These are phyloP conservation scores for Nemania sp. DNA, from an alignment of 2,329 filamentous ascomycete genomes.

Conservation along the genomic window DNA sequence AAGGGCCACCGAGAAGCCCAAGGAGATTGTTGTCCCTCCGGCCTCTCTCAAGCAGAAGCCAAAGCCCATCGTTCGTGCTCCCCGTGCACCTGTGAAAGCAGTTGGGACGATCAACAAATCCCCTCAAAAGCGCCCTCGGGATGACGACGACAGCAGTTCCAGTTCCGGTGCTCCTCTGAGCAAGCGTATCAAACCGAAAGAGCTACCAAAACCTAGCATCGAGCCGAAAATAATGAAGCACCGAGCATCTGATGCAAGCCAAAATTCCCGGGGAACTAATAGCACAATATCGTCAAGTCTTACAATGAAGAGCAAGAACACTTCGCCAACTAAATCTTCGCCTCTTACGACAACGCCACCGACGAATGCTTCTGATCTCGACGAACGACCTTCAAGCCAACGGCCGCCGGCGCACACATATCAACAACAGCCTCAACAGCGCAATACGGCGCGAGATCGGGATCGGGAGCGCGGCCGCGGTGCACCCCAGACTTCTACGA, in stretches of 20 bases:
- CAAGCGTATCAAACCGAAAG: slow-evolving; percentile 59
- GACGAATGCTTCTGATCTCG: slow-evolving; percentile 66
- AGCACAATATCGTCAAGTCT: slow-evolving; percentile 44
- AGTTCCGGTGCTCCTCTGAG: slow-evolving; percentile 62
- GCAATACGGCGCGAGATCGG: slow-evolving; percentile 31
- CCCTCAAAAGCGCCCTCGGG: slow-evolving; percentile 56
- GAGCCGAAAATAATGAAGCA: slow-evolving; percentile 45
- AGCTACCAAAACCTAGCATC: slow-evolving; percentile 39
- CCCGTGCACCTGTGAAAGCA: slow-evolving; percentile 34
- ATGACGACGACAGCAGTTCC: slow-evolving; percentile 59
- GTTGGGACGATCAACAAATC: slow-evolving; percentile 39
- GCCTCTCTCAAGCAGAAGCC: slow-evolving; percentile 41
- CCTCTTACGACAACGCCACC: slow-evolving; percentile 67
- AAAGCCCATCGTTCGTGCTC: slow-evolving; percentile 38
- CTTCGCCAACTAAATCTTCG: slow-evolving; percentile 65
- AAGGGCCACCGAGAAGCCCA: slow-evolving; percentile 31
- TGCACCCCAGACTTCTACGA: slow-evolving; percentile 27
- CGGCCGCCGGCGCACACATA: slow-evolving; percentile 24
- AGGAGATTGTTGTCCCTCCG: slow-evolving; percentile 30
- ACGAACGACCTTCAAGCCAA: slow-evolving; percentile 42
- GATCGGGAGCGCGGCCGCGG: slow-evolving; percentile 28
- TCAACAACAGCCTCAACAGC: slow-evolving; percentile 23
- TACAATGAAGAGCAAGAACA: slow-evolving; percentile 55
- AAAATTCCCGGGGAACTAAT: slow-evolving; percentile 48
- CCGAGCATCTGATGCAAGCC: slow-evolving; percentile 53